Evolutionary conservation across 2,329 filamentous ascomycete genomes (phyloP).

Genomic region (Parasarocladium wereldwijsianum): DNA sequence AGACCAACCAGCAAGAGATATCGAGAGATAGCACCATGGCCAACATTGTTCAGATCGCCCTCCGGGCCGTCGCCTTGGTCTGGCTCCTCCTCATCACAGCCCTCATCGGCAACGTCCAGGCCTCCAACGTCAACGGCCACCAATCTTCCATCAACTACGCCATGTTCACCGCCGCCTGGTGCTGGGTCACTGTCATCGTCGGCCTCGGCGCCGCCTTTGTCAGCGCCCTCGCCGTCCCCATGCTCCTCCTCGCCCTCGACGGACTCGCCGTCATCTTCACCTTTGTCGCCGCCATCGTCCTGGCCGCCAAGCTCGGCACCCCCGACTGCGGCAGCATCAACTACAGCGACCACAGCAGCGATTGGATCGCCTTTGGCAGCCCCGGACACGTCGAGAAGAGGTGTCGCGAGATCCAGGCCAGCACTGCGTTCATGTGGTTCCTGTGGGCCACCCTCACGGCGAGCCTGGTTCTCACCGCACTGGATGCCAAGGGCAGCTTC

Average conservation of each 20-base stretch:
- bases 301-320: slow-evolving; percentile 53
- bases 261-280: slow-evolving; percentile 48
- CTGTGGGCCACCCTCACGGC: slow-evolving; percentile 48
- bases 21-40: slow-evolving; percentile 18
- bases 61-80: slow-evolving; percentile 35
- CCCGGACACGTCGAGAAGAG: slow-evolving; percentile 38
- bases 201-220: slow-evolving; percentile 43
- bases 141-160: slow-evolving; percentile 42
- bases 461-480: slow-evolving; percentile 39
- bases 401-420: slow-evolving; percentile 63
- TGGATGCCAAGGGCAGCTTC: slow-evolving; percentile 31
- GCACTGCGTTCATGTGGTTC: slow-evolving; percentile 67
- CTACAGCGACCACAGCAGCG: slow-evolving; percentile 16
- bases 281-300: slow-evolving; percentile 54
- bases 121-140: slow-evolving; percentile 29
- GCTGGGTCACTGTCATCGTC: slow-evolving; percentile 50
- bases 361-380: slow-evolving; percentile 50
- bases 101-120: slow-evolving; percentile 44
- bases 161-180: slow-evolving; percentile 55
- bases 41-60: slow-evolving; percentile 26
- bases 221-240: slow-evolving; percentile 33
- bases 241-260: slow-evolving; percentile 42
- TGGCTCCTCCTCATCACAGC: slow-evolving; percentile 38
- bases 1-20: too few species aligned
- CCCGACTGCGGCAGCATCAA: slow-evolving; percentile 49